Percentiles rank a stretch among this genome's conserved stretches.
phyloP scores from a whole-genome alignment of 1,284 basidiomycete genomes.

The Meripilus lineatus region DNA sequence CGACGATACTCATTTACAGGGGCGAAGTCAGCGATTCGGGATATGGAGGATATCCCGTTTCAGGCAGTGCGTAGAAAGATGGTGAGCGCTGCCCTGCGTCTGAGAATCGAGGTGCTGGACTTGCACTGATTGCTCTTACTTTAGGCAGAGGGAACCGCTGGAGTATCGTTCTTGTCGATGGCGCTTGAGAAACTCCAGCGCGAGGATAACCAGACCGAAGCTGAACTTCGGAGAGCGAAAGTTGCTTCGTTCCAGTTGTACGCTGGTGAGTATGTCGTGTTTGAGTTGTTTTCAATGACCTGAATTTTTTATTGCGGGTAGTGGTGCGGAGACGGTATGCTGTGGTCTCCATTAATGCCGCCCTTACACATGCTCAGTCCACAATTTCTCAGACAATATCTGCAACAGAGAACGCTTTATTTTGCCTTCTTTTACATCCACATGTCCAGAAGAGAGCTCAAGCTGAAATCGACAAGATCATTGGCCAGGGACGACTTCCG shows the following conservation, averaged over 20 bases:
- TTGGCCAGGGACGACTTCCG: constrained; percentile 35
- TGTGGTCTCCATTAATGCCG: no score
- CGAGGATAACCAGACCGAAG: not conserved
- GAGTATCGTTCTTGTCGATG: not conserved
- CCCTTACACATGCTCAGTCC: no score
- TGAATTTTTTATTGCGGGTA: not conserved
- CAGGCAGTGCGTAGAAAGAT: no score
- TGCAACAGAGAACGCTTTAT: constrained; percentile 34
- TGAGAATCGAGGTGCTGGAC: no score
- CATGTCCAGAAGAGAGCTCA: constrained; percentile 33
- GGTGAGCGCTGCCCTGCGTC: no score
- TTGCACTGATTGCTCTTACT: no score
- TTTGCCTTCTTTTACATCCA: constrained; percentile 34
- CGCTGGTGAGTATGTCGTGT: not conserved
- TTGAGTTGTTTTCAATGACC: not conserved
- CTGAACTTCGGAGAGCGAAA: not conserved
- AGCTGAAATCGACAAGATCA: constrained; percentile 35
- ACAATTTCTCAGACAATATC: not conserved
- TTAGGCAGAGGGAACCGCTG: not conserved
- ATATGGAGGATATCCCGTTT: no score
- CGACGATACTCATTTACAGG: no score
- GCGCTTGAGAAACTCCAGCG: not conserved
- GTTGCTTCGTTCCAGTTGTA: not conserved
- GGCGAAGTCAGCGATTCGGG: no score
- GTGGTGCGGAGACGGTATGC: not conserved